Evolutionary conservation across 2,329 filamentous ascomycete genomes (phyloP), one percentile per base, ranked within the genome.

Genomic region (Neopestalotiopsis rosae): DNA sequence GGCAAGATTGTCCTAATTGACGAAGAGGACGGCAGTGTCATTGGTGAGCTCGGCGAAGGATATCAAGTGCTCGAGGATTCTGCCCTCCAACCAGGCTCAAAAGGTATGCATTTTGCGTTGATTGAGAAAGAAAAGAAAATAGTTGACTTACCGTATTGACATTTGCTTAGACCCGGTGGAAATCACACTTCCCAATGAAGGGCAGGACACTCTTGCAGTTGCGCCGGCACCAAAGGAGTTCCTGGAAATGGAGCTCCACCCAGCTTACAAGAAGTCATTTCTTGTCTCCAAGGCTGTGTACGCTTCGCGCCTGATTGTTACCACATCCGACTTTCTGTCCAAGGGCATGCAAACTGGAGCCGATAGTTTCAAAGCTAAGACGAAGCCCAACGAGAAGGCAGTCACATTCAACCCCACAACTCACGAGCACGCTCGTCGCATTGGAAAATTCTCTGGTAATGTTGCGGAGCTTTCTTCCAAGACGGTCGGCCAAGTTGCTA

Each of bases 21-120:
- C 77, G 96, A 99, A 81, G 95, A 98, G 78, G 93, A 99, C 81
- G 96, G 96, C 66, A 97, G 94, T 74, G 93, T 99, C 9, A 93
- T 99, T 34, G 96, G 96, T 61, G 95, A 99, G 82, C 84, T 99
- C 71, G 90, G 92, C 69, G 92, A 95, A 69, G 92, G 91, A 20
- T 95, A 94, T 76, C 86, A 94, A 72, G 88, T 97, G 20, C 86
- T 95, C 17, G 94, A 98, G 76, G 89, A 95, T 72, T 85, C 89
- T 34, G 87, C 86, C 65, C 86, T 99, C 71, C 90, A 92, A 78
- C 90, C 92, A 17, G 96, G 96, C n/a, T 95, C 93, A 5, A 98
- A 99, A 87, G 93, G 94, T 97, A 84, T 78, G 86, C 68, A 49
- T 10, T 10, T 38, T 38, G 34, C 10, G 10, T 38, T 10, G 10